Conservation (phyloP, 1,284 basidiomycete genomes). For the Cutaneotrichosporon mucoides region DNA sequence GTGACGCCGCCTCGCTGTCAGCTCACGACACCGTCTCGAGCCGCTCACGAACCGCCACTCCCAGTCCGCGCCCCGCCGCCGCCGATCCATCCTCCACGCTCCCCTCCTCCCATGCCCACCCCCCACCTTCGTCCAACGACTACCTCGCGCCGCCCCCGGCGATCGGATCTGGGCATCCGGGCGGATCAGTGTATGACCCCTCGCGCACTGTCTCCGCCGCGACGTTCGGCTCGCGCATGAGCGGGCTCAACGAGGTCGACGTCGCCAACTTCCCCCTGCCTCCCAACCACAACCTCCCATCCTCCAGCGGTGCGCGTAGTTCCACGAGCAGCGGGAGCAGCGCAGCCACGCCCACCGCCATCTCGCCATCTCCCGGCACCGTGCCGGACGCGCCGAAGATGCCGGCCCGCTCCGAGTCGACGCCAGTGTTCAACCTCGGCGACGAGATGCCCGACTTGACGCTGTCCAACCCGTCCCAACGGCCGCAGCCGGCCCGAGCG, state of each 20-base stretch:
- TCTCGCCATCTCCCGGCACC: background rate
- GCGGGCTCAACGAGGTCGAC: background rate
- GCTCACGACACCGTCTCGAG: too few species aligned
- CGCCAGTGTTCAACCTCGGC: background rate
- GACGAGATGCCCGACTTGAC: background rate
- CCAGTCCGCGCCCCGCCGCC: too few species aligned
- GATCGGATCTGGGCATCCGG: too few species aligned
- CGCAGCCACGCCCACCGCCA: background rate
- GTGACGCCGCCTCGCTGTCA: too few species aligned
- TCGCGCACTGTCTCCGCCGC: background rate
- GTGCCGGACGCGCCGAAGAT: background rate
- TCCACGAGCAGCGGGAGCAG: background rate
- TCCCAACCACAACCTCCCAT: background rate
- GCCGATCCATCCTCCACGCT: too few species aligned
- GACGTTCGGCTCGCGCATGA: background rate
- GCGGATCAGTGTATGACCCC: background rate
- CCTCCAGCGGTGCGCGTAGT: background rate
- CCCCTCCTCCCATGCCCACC: too few species aligned
- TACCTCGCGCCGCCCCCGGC: too few species aligned
- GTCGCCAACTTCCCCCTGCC: constrained; percentile 1
- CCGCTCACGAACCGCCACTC: too few species aligned
- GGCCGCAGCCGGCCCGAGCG: background rate
- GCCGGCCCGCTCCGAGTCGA: background rate
- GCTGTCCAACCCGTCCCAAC: background rate
- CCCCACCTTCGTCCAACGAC: too few species aligned